A percentile compares a stretch with the other conserved stretches of the same genome.
These are phyloP conservation scores for Saprolegnia parasitica DNA, from an alignment of 352 stramenopile genomes.

Conservation along the genomic window DNA sequence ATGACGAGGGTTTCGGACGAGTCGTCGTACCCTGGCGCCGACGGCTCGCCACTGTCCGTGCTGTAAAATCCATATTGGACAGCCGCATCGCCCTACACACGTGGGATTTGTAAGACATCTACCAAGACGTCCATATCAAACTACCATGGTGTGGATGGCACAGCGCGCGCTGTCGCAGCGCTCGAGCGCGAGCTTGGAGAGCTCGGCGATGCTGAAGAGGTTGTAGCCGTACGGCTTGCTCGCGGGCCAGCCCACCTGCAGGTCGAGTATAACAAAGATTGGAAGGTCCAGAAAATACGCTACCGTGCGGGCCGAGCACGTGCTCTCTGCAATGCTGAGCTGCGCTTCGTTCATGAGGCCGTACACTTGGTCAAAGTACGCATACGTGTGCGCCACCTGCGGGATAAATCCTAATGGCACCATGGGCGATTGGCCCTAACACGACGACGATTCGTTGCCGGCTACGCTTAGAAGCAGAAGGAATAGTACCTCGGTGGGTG, in stretches of 20 bases:
- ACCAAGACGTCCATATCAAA: neutral
- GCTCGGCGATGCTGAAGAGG: slow-evolving; percentile 85
- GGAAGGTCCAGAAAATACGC: neutral
- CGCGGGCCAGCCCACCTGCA: slow-evolving; percentile 43
- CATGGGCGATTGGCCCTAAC: slow-evolving; percentile 34
- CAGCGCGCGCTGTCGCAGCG: slow-evolving; percentile 74
- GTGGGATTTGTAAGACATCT: neutral
- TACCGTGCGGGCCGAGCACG: slow-evolving; percentile 77
- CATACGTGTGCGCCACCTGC: slow-evolving; percentile 89
- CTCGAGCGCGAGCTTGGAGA: slow-evolving; percentile 89
- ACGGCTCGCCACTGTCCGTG: slow-evolving; percentile 66
- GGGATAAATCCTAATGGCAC: slow-evolving; percentile 77
- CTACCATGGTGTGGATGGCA: slow-evolving; percentile 84
- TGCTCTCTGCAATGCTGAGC: slow-evolving; percentile 92
- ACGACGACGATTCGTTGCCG: neutral
- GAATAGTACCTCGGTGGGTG: slow-evolving; percentile 34
- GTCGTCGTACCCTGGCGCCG: slow-evolving; percentile 48
- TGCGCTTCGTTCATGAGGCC: slow-evolving; percentile 93
- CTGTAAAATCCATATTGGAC: slow-evolving; percentile 92
- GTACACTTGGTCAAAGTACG: slow-evolving; percentile 91
- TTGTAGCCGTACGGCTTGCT: slow-evolving; percentile 66
- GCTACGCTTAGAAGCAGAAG: neutral
- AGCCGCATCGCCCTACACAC: slow-evolving; percentile 55
- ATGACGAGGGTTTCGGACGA: slow-evolving; percentile 84
- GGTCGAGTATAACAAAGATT: no score